A percentile compares a stretch with the other conserved stretches of the same genome.
These are phyloP conservation scores for Ceratocystis diversiconidia DNA, from an alignment of 2,329 filamentous ascomycete genomes.

Conservation along the genomic window DNA sequence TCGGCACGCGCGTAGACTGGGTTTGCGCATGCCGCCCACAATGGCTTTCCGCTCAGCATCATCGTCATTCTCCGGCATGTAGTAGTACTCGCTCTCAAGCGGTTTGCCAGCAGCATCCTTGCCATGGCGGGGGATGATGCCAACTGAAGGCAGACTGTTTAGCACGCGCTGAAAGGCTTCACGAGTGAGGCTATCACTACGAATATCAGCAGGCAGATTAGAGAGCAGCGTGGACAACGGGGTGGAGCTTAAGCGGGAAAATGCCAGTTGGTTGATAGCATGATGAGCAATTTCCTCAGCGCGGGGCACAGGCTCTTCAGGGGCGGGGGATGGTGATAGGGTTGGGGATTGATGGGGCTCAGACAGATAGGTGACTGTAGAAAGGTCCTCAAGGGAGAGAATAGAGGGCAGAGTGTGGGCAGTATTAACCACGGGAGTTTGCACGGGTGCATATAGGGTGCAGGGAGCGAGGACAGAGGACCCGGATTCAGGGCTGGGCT, in stretches of 20 bases:
- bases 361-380: not conserved
- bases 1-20: constrained; percentile 73
- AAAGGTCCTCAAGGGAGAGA: not conserved
- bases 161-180: constrained; percentile 57
- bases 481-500: not conserved
- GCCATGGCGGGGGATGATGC: constrained; percentile 75
- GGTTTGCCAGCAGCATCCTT: constrained; percentile 92
- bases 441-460: constrained; percentile 4
- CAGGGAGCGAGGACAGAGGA: not conserved
- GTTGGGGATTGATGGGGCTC: not conserved
- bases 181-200: constrained; percentile 39
- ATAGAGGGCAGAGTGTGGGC: constrained; percentile 3
- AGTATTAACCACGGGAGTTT: not conserved
- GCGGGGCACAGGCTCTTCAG: constrained; percentile 16
- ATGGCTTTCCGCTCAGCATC: constrained; percentile 69
- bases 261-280: constrained; percentile 87
- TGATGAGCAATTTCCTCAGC: constrained; percentile 55
- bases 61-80: constrained; percentile 72
- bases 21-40: constrained; percentile 73
- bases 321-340: not conserved
- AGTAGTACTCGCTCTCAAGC: constrained; percentile 95
- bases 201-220: constrained; percentile 60
- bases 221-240: constrained; percentile 79
- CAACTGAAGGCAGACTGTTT: constrained; percentile 62
- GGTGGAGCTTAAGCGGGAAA: constrained; percentile 80